These are phyloP conservation scores for Alternaria novae-zelandiae DNA, from an alignment of 2,329 filamentous ascomycete species.

Conservation along the genomic window DNA sequence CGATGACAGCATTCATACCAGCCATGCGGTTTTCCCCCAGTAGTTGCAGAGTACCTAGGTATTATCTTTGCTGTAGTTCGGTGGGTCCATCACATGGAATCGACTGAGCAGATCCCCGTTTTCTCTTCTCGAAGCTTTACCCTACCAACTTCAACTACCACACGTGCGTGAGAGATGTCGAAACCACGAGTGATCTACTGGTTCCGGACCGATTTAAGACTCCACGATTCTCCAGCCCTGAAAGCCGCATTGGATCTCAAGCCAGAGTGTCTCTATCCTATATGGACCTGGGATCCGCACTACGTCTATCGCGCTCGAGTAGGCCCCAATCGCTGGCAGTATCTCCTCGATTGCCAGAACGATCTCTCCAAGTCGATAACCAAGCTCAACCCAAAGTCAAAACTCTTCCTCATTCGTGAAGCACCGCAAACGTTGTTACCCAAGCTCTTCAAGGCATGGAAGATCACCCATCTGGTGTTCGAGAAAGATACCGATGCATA, in stretches of 20 bases:
- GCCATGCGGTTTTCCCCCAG: constrained; percentile 19
- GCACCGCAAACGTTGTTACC: constrained; percentile 73
- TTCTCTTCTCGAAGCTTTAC: not conserved
- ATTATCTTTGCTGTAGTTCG: not conserved
- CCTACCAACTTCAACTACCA: not conserved
- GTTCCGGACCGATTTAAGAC: constrained; percentile 78
- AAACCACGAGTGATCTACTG: constrained; percentile 72
- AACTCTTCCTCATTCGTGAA: constrained; percentile 74
- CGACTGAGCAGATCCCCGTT: not conserved
- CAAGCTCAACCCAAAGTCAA: constrained; percentile 72
- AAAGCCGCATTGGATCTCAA: constrained; percentile 73
- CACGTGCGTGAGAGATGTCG: constrained; percentile 21
- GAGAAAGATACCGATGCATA: constrained; percentile 82
- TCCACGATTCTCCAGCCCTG: constrained; percentile 78
- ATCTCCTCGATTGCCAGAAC: constrained; percentile 73
- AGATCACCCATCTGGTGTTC: constrained; percentile 76
- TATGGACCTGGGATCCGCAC: constrained; percentile 83
- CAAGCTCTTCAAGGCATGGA: constrained; percentile 76
- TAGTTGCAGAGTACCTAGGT: constrained; percentile 6
- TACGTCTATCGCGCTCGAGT: constrained; percentile 77
- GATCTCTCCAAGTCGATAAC: constrained; percentile 72
- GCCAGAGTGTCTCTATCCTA: constrained; percentile 72
- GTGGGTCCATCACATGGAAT: not conserved
- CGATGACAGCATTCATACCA: constrained; percentile 40
- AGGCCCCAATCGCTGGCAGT: constrained; percentile 77